phyloP scores from a whole-genome alignment of 805 yeast genomes.

The Myxozyma melibiosi region DNA sequence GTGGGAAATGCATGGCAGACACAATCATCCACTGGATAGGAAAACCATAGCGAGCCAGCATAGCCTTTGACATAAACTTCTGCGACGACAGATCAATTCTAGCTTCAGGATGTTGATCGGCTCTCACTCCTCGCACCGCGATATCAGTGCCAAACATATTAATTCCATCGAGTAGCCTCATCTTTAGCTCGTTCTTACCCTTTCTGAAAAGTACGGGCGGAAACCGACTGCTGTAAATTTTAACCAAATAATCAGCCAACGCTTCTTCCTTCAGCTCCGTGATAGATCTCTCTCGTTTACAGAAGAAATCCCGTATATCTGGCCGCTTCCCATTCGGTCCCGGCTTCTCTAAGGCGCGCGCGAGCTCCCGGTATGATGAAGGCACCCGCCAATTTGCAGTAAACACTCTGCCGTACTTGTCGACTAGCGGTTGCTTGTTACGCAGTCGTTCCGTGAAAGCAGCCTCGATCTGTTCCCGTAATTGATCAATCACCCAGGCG shows the following conservation, averaged over 20 bases:
- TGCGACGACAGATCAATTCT: too few species aligned
- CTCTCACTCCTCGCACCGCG: background rate
- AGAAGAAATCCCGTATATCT: background rate
- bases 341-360: too few species aligned
- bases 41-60: too few species aligned
- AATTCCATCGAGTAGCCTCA: background rate
- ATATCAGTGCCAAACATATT: background rate
- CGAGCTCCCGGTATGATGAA: constrained; percentile 1
- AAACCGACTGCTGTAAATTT: background rate
- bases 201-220: background rate
- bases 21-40: constrained; percentile 28
- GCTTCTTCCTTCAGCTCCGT: constrained; percentile 4
- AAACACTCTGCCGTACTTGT: constrained; percentile 23
- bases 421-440: background rate
- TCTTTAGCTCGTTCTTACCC: background rate
- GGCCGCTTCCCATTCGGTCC: background rate
- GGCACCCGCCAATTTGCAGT: constrained; percentile 24
- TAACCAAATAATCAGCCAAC: background rate
- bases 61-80: too few species aligned
- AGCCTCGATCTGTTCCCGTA: background rate
- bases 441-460: constrained; percentile 3
- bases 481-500: background rate
- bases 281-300: background rate
- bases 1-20: constrained; percentile 16
- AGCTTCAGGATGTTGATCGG: background rate